A percentile compares a stretch with the other conserved stretches of the same genome.
phyloP scores from a whole-genome alignment of 139 green algal species.

The Asterochloris erici region DNA sequence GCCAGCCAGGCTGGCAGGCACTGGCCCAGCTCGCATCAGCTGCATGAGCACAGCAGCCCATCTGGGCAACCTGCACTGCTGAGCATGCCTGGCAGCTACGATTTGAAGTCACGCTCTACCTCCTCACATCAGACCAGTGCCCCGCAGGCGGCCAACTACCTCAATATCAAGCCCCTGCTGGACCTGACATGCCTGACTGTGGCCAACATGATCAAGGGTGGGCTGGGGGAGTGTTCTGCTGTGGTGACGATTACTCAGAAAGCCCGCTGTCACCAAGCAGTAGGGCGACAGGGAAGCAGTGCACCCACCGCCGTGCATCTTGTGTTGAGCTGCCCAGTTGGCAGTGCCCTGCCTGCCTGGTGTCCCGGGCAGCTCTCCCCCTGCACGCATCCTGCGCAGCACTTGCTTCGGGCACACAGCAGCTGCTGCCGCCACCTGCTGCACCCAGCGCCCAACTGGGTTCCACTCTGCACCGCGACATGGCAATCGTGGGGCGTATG shows the following conservation, averaged over 20 bases:
- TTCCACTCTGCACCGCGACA: no score
- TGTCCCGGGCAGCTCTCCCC: neutral
- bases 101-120: no score
- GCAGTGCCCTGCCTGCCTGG: neutral
- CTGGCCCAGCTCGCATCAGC: neutral
- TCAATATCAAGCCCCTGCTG: slow-evolving; percentile 98
- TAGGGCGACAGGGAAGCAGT: no score
- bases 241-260: neutral
- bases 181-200: slow-evolving; percentile 97
- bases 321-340: neutral
- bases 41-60: neutral
- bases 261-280: no score
- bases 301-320: no score
- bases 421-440: no score
- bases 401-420: neutral
- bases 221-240: neutral
- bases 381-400: neutral
- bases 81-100: no score
- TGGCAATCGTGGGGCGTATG: no score
- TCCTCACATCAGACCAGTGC: no score
- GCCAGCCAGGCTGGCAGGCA: neutral
- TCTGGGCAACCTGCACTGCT: no score
- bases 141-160: slow-evolving; percentile 94
- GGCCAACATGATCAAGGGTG: slow-evolving; percentile 96
- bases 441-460: no score